Evolutionary conservation across 2,329 filamentous ascomycete species (phyloP).

Genomic region (Ceratocystis harringtonii): DNA sequence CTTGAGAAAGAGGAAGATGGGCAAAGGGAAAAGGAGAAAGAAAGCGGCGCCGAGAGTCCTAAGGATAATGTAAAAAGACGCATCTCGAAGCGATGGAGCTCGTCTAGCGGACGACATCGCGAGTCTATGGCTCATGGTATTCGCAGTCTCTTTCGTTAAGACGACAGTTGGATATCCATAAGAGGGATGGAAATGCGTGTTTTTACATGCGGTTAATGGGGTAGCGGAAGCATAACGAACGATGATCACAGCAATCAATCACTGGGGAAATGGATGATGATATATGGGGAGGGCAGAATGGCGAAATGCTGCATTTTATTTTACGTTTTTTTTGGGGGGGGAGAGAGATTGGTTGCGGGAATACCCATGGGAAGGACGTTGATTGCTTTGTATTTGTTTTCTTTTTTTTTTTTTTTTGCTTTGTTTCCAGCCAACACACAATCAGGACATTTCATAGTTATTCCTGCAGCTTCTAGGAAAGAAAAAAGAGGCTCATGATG

Average conservation of each 20-base stretch:
- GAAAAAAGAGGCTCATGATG: background rate
- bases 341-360: background rate
- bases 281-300: background rate
- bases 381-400: background rate
- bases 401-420: background rate
- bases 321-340: background rate
- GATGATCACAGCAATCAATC: background rate
- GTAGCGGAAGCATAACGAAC: background rate
- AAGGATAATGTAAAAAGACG: constrained; percentile 7
- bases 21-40: background rate
- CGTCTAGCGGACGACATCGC: constrained; percentile 12
- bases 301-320: background rate
- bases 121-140: constrained; percentile 15
- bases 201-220: background rate
- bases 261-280: background rate
- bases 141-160: constrained; percentile 15
- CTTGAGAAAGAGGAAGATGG: background rate
- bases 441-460: background rate
- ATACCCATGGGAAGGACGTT: background rate
- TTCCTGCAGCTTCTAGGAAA: background rate
- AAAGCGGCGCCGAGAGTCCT: background rate
- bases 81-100: constrained; percentile 14
- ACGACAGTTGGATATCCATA: background rate
- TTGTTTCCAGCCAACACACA: background rate
- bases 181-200: too few species aligned